Conservation (phyloP, 2,329 filamentous ascomycete genomes). For the Fusarium haematococcum region DNA sequence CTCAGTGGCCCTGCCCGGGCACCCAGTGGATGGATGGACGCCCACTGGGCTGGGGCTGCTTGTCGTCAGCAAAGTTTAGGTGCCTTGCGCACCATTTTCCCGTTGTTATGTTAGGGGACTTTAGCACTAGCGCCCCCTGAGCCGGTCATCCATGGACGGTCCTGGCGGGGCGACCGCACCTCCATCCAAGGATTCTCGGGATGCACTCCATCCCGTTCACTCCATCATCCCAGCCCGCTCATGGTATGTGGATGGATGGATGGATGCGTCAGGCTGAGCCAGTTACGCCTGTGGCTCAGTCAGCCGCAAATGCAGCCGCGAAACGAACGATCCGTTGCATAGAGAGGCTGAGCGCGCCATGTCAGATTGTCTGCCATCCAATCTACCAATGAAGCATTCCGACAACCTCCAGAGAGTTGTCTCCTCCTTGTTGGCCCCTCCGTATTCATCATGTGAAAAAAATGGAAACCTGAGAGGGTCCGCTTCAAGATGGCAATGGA, state of each 20-base stretch:
- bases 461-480: not conserved
- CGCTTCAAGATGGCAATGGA: not conserved
- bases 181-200: not conserved
- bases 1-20: not conserved
- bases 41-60: not conserved
- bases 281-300: conserved; percentile 1
- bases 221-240: not conserved
- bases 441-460: not conserved
- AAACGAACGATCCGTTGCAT: not conserved
- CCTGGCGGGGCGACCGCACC: not conserved
- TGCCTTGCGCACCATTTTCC: conserved; percentile 6
- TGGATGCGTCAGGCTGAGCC: not conserved
- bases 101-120: not conserved
- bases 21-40: not conserved
- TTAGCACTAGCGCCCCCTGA: conserved; percentile 5
- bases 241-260: not conserved
- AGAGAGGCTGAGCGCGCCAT: not conserved
- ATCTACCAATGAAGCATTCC: not conserved
- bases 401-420: not conserved
- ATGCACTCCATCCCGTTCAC: not conserved
- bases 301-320: not conserved
- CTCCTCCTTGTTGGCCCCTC: not conserved
- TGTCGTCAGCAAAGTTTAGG: not conserved
- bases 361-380: not conserved
- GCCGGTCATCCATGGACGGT: not conserved